Evolutionary conservation across 1,284 basidiomycete species (phyloP).

Genomic region (Coniferiporia sulphurascens): DNA sequence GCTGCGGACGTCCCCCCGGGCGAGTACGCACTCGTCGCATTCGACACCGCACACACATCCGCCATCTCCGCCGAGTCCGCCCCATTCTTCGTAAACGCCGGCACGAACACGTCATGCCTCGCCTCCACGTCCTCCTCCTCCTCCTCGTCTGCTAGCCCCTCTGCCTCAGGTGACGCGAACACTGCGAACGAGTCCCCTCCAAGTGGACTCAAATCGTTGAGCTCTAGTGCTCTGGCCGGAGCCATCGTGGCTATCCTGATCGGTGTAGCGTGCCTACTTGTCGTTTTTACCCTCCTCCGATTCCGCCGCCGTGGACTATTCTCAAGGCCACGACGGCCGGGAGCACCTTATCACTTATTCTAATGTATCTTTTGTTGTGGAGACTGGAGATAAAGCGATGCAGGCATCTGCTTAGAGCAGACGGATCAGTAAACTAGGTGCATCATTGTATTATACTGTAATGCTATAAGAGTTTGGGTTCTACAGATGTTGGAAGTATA

Average conservation of each 20-base stretch:
- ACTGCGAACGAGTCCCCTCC: not conserved
- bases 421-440: not conserved
- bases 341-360: slow-evolving; percentile 16
- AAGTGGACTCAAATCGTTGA: slow-evolving; percentile 19
- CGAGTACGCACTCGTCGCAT: slow-evolving; percentile 24
- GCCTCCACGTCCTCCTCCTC: slow-evolving; percentile 18
- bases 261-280: slow-evolving; percentile 23
- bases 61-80: slow-evolving; percentile 22
- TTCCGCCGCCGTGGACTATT: slow-evolving; percentile 8
- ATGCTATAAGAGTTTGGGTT: not conserved
- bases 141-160: slow-evolving; percentile 10
- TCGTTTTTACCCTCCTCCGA: slow-evolving; percentile 25
- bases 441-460: not conserved
- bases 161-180: slow-evolving; percentile 2
- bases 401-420: not conserved
- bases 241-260: slow-evolving; percentile 23
- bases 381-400: not conserved
- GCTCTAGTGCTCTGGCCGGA: slow-evolving; percentile 25
- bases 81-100: slow-evolving; percentile 23
- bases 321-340: slow-evolving; percentile 7
- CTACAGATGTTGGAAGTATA: slow-evolving; percentile 3
- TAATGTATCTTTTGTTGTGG: not conserved
- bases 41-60: slow-evolving; percentile 19
- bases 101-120: slow-evolving; percentile 22
- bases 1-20: slow-evolving; percentile 25